Conservation (phyloP, 1,284 basidiomycete genomes). For the Leccinum pachyderme region DNA sequence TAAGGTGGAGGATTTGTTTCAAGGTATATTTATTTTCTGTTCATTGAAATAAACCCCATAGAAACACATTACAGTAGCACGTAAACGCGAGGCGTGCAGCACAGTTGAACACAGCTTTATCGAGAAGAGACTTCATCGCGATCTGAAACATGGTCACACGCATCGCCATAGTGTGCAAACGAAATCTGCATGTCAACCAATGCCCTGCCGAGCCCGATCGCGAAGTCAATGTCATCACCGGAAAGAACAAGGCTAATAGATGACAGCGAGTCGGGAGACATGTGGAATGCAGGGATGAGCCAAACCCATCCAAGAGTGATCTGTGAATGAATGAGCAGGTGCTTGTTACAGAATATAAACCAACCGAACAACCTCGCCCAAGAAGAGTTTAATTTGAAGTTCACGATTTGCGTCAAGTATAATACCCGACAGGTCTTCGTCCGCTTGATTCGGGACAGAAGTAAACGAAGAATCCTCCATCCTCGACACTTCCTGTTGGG, state of each 20-base stretch:
- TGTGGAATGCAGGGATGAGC: conserved; percentile 81
- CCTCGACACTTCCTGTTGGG: neutral
- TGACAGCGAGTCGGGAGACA: conserved; percentile 36
- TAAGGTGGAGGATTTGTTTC: too few species aligned
- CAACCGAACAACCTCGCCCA: conserved; percentile 54
- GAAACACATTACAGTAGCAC: neutral
- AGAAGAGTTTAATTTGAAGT: conserved; percentile 74
- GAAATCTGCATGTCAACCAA: conserved; percentile 64
- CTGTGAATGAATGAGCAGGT: conserved; percentile 32
- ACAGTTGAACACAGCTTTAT: neutral
- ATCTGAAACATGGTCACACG: conserved; percentile 8
- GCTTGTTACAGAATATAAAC: neutral
- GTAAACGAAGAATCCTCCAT: conserved; percentile 7
- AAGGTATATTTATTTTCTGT: too few species aligned
- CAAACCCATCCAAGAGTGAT: conserved; percentile 81
- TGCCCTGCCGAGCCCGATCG: conserved; percentile 64
- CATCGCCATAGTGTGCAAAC: conserved; percentile 39
- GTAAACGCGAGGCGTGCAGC: neutral
- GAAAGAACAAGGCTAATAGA: conserved; percentile 38
- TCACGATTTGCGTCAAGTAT: conserved; percentile 69
- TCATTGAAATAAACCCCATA: neutral
- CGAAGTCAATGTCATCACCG: conserved; percentile 71
- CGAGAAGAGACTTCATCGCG: neutral
- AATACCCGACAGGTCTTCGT: conserved; percentile 39
- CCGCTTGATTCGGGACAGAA: neutral